Evolutionary conservation across 202 grass and related monocot genomes (phyloP), one percentile per base, ranked within the genome.

Genomic region (Brachypodium distachyon): DNA sequence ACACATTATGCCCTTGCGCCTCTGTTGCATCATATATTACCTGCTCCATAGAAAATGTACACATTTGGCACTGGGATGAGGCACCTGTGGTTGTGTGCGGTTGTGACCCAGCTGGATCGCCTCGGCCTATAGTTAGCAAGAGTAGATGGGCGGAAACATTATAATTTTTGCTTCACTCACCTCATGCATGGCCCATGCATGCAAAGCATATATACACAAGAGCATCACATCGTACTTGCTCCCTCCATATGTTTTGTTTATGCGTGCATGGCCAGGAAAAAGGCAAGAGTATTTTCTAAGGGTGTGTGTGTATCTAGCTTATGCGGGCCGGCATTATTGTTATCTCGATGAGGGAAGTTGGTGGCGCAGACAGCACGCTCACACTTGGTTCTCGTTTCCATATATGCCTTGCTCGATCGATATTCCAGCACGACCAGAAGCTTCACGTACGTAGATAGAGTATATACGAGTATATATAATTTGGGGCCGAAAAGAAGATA

Each of bases 291-390:
- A 26, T 33, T 19, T 12, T 62, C 21, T 42, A 2, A 4, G 49
- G 13, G 4, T 16, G 29, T 79, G 68, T 72, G n/a, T n/a, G n/a
- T n/a, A n/a, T n/a, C n/a, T n/a, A n/a, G n/a, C 37, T 79, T 77
- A 68, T 67, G 62, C 13, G n/a, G n/a, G n/a, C n/a, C n/a, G 5
- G 16, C 43, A 84, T 88, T 83, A 88, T 88, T 79, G 81, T 10
- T 67, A 63, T 74, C 75, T 55, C 19, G 50, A 55, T 83, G 42
- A 12, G 53, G 69, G 53, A 46, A 75, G 80, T 83, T 83, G 52
- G 61, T 83, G 21, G 34, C 8, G 26, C 68, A 41, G 23, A 82
- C 52, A 62, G 68, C 23, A 58, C 73, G 67, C 57, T 78, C 23
- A 58, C 73, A 73, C 57, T 78, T 64, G 80, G n/a, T 21, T 69